Base-by-base conservation (phyloP, 306 rosid genomes). In the Betula pendula region DNA sequence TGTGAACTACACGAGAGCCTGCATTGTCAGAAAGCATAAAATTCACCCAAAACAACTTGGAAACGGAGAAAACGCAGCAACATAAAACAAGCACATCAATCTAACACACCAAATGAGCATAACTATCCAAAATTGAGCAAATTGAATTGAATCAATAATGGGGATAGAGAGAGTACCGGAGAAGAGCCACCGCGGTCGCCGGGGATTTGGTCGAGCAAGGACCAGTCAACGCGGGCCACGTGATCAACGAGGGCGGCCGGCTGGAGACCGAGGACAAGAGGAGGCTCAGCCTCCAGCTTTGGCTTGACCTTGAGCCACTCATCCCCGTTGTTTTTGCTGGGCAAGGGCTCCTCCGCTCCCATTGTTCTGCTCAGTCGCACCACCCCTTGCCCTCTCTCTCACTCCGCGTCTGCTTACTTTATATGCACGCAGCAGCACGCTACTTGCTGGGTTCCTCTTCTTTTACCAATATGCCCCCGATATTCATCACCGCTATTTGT, bases 121-220 rank as follows among this genome's bases (percentile, higher is more conserved):
- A 24, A n/a, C 31, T 7, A 22, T n/a, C 5, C 22, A 52, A 51
- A 55, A 53, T 53, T 53, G 60, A 52, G 2, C 17, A 24, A 38
- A 25, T n/a, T 24, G 19, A 5, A 69, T 22, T 12, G 35, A 22
- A 4, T 3, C 22, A 20, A 70, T 20, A 13, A 49, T 22, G 53
- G 62, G 9, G 24, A 55, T 8, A 12, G 53, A 66, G 68, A 27
- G 29, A 1, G 42, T 84, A 95, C 99, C 24, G 99, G 91, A 27
- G 84, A 48, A 80, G 99, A 95, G 83, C 97, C 99, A 42, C 99
- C 99, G 60, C 87, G 96, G 58, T 95, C 97, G 70, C 96, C 97
- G 51, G 92, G 88, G 56, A 95, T 88, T 65, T 81, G 87, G 47
- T 88, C 84, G 70, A 95, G 97, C 72, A 89, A 63, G 68, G 96